phyloP scores from a whole-genome alignment of 2,329 filamentous ascomycete genomes.

The Hortaea sp. region DNA sequence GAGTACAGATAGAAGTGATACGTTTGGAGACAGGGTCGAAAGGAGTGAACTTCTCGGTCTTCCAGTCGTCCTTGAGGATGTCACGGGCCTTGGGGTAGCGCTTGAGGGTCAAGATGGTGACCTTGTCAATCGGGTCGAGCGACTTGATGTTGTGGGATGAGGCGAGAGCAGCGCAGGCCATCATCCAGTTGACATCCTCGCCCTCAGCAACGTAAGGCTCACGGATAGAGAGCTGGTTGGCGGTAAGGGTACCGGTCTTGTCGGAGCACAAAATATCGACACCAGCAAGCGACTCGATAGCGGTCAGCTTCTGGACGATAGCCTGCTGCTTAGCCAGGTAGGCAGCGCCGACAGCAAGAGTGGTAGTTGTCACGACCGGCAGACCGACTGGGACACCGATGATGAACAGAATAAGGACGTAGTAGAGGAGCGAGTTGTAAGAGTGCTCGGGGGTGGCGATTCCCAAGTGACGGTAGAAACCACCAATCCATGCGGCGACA shows the following conservation, averaged over 20 bases:
- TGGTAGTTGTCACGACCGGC: constrained; percentile 68
- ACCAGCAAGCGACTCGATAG: constrained; percentile 66
- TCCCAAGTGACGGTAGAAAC: constrained; percentile 62
- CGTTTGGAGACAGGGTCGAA: constrained; percentile 75
- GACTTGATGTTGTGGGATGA: constrained; percentile 73
- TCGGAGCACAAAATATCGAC: constrained; percentile 73
- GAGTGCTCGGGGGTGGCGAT: constrained; percentile 50
- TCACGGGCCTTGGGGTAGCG: constrained; percentile 68
- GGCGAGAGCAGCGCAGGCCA: constrained; percentile 67
- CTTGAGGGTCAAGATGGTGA: constrained; percentile 66
- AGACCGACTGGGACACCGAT: constrained; percentile 73
- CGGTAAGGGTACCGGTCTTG: constrained; percentile 69
- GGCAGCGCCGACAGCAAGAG: constrained; percentile 65
- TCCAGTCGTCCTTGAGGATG: constrained; percentile 65
- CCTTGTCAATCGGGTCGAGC: constrained; percentile 69
- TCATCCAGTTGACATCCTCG: constrained; percentile 75
- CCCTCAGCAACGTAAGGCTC: constrained; percentile 69
- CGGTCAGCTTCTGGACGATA: constrained; percentile 70
- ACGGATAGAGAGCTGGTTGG: constrained; percentile 65
- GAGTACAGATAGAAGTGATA: constrained; percentile 60
- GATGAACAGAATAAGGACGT: constrained; percentile 61
- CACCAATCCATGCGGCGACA: constrained; percentile 64
- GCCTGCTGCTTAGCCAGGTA: constrained; percentile 70
- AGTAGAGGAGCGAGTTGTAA: constrained; percentile 56
- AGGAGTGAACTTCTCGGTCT: constrained; percentile 65